Evolutionary conservation across 164 flowering plant species (phyloP).

Genomic region (Nelumbo lutea): DNA sequence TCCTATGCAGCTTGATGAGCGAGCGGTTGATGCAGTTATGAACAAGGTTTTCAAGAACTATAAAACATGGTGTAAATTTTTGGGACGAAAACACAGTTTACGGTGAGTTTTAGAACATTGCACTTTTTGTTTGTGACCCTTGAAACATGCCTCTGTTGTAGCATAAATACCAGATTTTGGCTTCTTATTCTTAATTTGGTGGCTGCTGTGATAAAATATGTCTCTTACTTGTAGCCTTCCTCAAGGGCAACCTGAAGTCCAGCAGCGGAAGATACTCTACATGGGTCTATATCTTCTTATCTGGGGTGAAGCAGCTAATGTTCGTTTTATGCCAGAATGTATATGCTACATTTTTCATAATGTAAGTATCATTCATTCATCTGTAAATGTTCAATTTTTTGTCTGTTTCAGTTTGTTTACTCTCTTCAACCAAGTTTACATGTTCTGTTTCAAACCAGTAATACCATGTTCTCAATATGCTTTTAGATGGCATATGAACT

Average conservation of each 20-base stretch:
- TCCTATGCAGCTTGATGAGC: slow-evolving; percentile 75
- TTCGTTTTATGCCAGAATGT: slow-evolving; percentile 98
- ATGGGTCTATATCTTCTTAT: slow-evolving; percentile 97
- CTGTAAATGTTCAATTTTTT: neutral
- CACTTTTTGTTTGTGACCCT: neutral
- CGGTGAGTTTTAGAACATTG: slow-evolving; percentile 37
- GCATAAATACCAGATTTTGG: no score
- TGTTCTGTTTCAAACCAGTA: neutral
- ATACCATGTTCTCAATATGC: neutral
- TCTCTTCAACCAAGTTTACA: neutral
- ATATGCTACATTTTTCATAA: slow-evolving; percentile 95
- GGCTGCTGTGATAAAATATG: no score
- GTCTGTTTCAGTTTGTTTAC: neutral
- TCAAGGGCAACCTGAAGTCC: slow-evolving; percentile 77
- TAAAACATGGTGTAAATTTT: slow-evolving; percentile 95
- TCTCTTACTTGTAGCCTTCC: slow-evolving; percentile 56
- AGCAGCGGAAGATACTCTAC: slow-evolving; percentile 86
- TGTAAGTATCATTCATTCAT: slow-evolving; percentile 40
- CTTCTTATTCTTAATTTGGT: no score
- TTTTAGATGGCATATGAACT: slow-evolving; percentile 98
- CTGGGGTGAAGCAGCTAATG: slow-evolving; percentile 99
- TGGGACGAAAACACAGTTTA: slow-evolving; percentile 90
- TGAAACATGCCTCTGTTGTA: no score
- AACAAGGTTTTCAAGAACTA: slow-evolving; percentile 85
- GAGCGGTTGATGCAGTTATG: slow-evolving; percentile 91